phyloP scores from a whole-genome alignment of 345 rosid species.

The Clausena lansium region DNA sequence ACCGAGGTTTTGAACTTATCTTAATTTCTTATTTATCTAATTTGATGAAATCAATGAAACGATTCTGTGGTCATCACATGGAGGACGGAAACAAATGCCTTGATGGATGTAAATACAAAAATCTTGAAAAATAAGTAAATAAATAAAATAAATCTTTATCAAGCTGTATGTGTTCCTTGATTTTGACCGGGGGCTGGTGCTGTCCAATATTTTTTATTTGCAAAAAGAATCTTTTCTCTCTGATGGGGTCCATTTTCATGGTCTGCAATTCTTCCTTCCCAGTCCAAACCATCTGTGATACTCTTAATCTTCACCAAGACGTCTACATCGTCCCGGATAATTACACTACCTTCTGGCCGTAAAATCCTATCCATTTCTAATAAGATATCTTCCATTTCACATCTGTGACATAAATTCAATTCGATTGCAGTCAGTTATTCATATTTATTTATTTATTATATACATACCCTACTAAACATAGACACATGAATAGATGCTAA shows the following conservation, averaged over 20 bases:
- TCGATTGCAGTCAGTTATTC: not conserved
- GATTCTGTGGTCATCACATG: not conserved
- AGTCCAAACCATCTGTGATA: conserved; percentile 60
- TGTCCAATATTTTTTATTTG: conserved; percentile 80
- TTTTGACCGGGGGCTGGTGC: conserved; percentile 28
- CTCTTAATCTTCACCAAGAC: conserved; percentile 57
- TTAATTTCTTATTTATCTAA: not conserved
- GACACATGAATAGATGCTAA: too few relatives aligned
- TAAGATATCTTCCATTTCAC: conserved; percentile 71
- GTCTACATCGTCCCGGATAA: conserved; percentile 89
- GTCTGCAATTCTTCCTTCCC: conserved; percentile 76
- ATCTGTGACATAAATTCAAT: conserved; percentile 32
- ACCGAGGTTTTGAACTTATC: not conserved
- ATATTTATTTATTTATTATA: too few relatives aligned
- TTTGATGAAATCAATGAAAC: not conserved
- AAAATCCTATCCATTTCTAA: conserved; percentile 88
- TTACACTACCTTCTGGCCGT: conserved; percentile 81
- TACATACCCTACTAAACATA: not conserved
- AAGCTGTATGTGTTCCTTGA: conserved; percentile 8
- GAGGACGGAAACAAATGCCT: too few relatives aligned
- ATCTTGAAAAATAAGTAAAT: not conserved
- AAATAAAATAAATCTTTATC: not conserved
- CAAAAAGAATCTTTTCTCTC: conserved; percentile 78
- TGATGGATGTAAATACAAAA: not conserved
- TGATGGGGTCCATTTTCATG: conserved; percentile 74